Evolutionary conservation across 73 alveolate genomes (phyloP).

Genomic region (Halteria grandinella): DNA sequence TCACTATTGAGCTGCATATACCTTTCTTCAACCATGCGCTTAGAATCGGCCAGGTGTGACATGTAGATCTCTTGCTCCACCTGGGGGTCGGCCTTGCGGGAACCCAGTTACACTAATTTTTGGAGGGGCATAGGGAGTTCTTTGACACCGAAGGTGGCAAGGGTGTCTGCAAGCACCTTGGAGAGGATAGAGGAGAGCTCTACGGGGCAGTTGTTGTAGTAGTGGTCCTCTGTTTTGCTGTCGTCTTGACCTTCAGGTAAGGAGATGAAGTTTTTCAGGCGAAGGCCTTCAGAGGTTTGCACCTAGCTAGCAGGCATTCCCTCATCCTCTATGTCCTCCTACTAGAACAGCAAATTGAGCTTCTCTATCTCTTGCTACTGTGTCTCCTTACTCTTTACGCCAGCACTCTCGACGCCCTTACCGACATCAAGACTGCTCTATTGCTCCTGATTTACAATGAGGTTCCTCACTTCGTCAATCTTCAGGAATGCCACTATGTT

Average conservation of each 20-base stretch:
- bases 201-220: slow-evolving; percentile 5
- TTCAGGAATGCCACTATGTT: slow-evolving; percentile 5
- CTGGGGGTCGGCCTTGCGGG: no score
- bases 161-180: slow-evolving; percentile 10
- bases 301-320: no score
- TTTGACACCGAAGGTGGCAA: no score
- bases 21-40: no score
- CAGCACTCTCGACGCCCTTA: not conserved
- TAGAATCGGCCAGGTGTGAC: no score
- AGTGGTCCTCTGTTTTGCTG: slow-evolving; percentile 20
- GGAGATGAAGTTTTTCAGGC: no score
- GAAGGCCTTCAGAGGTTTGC: no score
- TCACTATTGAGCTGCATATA: no score
- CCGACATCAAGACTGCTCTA: not conserved
- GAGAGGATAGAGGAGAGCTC: not conserved
- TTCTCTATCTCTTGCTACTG: slow-evolving; percentile 1
- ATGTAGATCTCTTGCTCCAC: no score
- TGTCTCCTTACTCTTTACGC: no score
- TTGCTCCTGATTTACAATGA: slow-evolving; percentile 32
- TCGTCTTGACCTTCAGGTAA: not conserved
- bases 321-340: slow-evolving; percentile 18
- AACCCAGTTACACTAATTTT: no score
- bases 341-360: not conserved
- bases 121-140: no score
- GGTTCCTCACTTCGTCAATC: slow-evolving; percentile 19